Evolutionary conservation across 306 rosid genomes (phyloP).

Genomic region (Inga leiocalycina): DNA sequence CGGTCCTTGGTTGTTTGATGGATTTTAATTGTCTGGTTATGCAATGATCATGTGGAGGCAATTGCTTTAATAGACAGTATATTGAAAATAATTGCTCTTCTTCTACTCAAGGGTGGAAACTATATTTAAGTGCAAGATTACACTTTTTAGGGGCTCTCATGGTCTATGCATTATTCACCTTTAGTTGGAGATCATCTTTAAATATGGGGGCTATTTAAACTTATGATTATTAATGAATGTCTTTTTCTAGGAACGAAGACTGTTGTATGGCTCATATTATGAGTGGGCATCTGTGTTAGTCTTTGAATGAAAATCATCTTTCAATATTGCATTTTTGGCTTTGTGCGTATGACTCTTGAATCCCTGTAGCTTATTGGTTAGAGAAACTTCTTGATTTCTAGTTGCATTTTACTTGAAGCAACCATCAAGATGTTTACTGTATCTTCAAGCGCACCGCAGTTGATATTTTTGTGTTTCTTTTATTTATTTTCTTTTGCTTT

Average conservation of each 20-base stretch:
- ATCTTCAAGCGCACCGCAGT: not conserved
- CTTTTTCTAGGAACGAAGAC: not conserved
- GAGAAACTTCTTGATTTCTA: not conserved
- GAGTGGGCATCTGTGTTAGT: not conserved
- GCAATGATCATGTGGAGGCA: not conserved
- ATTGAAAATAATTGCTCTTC: not conserved
- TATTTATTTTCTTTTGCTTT: not conserved
- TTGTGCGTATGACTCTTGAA: not conserved
- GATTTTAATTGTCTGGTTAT: not conserved
- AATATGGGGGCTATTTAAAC: not conserved
- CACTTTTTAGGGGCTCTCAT: not conserved
- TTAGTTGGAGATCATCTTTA: not conserved
- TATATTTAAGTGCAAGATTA: not conserved
- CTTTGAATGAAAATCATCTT: slow-evolving; percentile 6
- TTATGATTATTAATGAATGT: not conserved
- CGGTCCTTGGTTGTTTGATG: not conserved
- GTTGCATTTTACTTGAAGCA: not conserved
- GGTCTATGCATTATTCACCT: not conserved
- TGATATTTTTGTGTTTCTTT: not conserved
- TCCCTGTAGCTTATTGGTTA: not conserved
- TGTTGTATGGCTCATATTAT: not conserved
- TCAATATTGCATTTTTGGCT: not conserved
- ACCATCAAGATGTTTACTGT: not conserved
- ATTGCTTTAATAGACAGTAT: not conserved
- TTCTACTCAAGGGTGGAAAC: not conserved